These are phyloP conservation scores for Marasmius fiardii DNA, from an alignment of 1,284 basidiomycete species.

Conservation along the genomic window DNA sequence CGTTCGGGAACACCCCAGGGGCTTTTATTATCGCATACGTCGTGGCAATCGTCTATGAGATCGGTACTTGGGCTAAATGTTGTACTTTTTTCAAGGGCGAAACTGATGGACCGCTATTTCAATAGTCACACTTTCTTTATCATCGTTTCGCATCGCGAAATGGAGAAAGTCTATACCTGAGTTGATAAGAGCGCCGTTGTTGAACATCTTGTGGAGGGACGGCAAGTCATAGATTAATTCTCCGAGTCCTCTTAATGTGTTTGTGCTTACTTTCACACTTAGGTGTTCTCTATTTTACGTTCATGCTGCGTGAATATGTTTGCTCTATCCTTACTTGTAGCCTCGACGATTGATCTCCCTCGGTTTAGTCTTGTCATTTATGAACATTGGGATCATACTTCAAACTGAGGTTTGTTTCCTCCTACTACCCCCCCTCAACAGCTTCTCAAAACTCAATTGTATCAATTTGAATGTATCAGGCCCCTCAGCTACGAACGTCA, in stretches of 20 bases:
- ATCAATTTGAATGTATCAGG: slow-evolving; percentile 5
- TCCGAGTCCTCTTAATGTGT: background rate
- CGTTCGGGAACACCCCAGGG: slow-evolving; percentile 4
- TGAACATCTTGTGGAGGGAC: slow-evolving; percentile 21
- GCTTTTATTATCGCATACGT: slow-evolving; percentile 11
- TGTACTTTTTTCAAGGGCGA: slow-evolving; percentile 13
- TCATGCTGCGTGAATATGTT: slow-evolving; percentile 17
- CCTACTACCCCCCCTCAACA: background rate
- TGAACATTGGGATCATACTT: slow-evolving; percentile 18
- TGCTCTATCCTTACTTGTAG: background rate
- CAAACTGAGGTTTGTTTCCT: slow-evolving; percentile 13
- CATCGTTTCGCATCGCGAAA: slow-evolving; percentile 15
- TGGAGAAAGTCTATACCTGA: slow-evolving; percentile 16
- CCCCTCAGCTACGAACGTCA: slow-evolving; percentile 16
- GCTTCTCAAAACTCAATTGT: background rate
- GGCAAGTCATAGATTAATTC: slow-evolving; percentile 9
- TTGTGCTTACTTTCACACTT: background rate
- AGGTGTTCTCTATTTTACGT: slow-evolving; percentile 22
- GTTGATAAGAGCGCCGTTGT: slow-evolving; percentile 16
- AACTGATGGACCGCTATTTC: background rate
- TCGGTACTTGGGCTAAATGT: background rate
- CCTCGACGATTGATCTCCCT: background rate
- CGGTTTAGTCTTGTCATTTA: slow-evolving; percentile 15
- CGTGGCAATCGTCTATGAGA: slow-evolving; percentile 12
- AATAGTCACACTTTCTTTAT: slow-evolving; percentile 18